Percentiles rank a stretch among this genome's conserved stretches.
These are phyloP conservation scores for Debaryomycetaceae sp. DNA, from an alignment of 1,139 yeast species.

Conservation along the genomic window DNA sequence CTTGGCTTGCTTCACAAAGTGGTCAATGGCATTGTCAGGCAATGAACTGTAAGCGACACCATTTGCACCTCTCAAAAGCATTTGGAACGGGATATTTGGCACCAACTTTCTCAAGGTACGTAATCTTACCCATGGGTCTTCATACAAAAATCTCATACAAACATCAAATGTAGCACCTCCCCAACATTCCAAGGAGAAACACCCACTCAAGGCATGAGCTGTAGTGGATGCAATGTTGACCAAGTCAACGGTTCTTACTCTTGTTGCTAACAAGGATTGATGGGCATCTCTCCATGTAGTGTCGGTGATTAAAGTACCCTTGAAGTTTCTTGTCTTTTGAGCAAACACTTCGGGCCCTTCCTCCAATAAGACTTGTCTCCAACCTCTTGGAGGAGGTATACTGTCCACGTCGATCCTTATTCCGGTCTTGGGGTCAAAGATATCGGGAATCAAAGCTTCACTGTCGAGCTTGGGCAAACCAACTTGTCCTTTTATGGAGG, in stretches of 20 bases:
- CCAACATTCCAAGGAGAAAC: conserved; percentile 98
- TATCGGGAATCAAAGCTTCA: conserved; percentile 71
- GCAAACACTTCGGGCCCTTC: conserved; percentile 91
- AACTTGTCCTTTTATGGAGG: conserved; percentile 90
- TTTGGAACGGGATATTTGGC: conserved; percentile 98
- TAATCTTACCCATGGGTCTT: conserved; percentile 98
- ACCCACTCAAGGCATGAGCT: conserved; percentile 84
- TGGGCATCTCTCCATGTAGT: conserved; percentile 99
- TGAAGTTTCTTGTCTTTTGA: conserved; percentile 73
- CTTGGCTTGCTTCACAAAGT: conserved; percentile 91
- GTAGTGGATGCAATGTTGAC: conserved; percentile 92
- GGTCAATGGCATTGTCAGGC: conserved; percentile 98
- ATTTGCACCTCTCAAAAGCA: conserved; percentile 98
- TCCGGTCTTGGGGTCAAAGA: conserved; percentile 60
- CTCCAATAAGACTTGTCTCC: conserved; percentile 84
- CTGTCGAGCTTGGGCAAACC: conserved; percentile 81
- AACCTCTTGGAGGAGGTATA: conserved; percentile 67
- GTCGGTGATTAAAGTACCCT: conserved; percentile 92
- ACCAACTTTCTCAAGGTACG: conserved; percentile 83
- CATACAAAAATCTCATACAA: conserved; percentile 96
- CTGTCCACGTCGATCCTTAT: conserved; percentile 55
- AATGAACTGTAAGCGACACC: conserved; percentile 97
- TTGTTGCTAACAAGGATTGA: conserved; percentile 95
- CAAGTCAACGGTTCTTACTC: conserved; percentile 92
- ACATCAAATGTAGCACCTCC: conserved; percentile 99